phyloP scores from a whole-genome alignment of 768 basidiomycete genomes.

The Tulasnella sp. region DNA sequence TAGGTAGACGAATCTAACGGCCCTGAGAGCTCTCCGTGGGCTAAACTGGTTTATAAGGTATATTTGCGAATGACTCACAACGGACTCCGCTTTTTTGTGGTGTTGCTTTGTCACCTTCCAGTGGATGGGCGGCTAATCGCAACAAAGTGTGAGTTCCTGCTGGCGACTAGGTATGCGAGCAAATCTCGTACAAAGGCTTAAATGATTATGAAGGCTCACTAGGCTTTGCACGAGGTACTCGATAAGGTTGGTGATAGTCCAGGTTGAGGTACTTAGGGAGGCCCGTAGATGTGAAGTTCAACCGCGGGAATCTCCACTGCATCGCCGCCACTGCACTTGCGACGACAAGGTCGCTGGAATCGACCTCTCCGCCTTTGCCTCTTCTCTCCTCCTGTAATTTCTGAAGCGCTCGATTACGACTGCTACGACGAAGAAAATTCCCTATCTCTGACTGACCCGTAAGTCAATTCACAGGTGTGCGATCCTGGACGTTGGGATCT shows the following conservation, averaged over 20 bases:
- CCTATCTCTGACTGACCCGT: background rate
- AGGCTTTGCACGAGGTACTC: too few relatives aligned
- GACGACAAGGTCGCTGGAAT: constrained; percentile 10
- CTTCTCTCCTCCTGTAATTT: background rate
- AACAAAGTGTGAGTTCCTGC: background rate
- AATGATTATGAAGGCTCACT: too few relatives aligned
- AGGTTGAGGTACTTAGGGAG: too few relatives aligned
- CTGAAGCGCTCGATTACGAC: background rate
- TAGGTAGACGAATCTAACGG: too few relatives aligned
- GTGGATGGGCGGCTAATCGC: background rate
- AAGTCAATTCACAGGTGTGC: background rate
- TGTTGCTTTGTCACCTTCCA: background rate
- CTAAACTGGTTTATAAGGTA: too few relatives aligned
- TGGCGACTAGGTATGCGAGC: background rate
- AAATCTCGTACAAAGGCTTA: background rate
- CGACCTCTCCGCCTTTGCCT: background rate
- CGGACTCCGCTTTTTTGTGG: background rate
- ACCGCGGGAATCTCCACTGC: background rate
- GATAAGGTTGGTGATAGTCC: too few relatives aligned
- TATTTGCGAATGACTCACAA: too few relatives aligned
- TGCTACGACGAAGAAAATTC: background rate
- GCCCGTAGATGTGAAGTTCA: background rate
- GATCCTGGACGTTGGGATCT: constrained; percentile 1
- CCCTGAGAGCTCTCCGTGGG: too few relatives aligned
- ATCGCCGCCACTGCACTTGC: constrained; percentile 2